A percentile compares a stretch with the other conserved stretches of the same genome.
phyloP scores from a whole-genome alignment of 2,329 filamentous ascomycete species.

The Aspergillus flavus region DNA sequence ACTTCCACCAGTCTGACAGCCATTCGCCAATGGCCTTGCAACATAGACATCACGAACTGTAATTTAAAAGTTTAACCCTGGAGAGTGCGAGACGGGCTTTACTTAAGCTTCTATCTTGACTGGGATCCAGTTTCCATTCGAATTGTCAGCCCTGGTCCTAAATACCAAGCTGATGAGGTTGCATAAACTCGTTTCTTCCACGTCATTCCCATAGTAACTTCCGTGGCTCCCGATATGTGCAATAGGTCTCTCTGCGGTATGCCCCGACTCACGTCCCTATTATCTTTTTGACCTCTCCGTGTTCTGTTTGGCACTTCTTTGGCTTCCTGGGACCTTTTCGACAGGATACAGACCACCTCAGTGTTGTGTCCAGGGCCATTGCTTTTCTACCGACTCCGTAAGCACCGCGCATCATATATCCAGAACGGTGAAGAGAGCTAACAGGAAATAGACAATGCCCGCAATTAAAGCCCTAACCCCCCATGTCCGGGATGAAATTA shows the following conservation, averaged over 20 bases:
- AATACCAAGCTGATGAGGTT: neutral
- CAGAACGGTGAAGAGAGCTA: neutral
- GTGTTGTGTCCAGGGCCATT: neutral
- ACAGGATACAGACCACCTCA: neutral
- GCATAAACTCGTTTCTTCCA: slow-evolving; percentile 7
- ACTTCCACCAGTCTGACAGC: too few species aligned
- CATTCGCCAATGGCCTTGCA: neutral
- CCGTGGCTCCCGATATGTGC: slow-evolving; percentile 12
- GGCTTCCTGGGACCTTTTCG: neutral
- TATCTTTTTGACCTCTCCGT: neutral
- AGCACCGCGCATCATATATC: neutral
- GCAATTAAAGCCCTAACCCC: slow-evolving; percentile 23
- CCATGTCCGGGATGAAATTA: slow-evolving; percentile 35
- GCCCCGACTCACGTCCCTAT: neutral
- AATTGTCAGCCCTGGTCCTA: neutral
- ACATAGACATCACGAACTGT: neutral
- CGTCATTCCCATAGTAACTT: slow-evolving; percentile 11
- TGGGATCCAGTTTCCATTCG: neutral
- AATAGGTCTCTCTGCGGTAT: neutral
- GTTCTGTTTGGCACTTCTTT: neutral
- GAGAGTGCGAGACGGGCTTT: too few species aligned
- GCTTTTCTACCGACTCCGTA: neutral
- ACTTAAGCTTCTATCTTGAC: neutral
- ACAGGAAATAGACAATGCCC: slow-evolving; percentile 23
- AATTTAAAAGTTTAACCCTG: neutral